Conservation (phyloP, 805 yeast species). For the Kazachstania africana region DNA sequence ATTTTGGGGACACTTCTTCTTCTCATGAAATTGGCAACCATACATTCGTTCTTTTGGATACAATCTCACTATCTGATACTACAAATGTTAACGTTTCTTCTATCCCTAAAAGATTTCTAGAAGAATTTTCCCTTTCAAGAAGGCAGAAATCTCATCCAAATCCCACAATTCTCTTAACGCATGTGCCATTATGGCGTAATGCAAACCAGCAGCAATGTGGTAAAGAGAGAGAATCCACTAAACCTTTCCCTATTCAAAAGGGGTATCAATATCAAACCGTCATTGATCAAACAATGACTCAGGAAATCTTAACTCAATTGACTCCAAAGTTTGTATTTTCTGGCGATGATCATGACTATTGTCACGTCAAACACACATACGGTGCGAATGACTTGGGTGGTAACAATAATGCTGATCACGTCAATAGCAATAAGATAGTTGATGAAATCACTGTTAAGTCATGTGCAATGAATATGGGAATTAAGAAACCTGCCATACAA, state of each 20-base stretch:
- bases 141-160: conserved; percentile 17
- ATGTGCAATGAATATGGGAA: conserved; percentile 88
- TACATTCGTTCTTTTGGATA: conserved; percentile 65
- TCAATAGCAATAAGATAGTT: too few relatives aligned
- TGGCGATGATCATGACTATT: conserved; percentile 97
- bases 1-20: conserved; percentile 61
- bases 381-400: conserved; percentile 6
- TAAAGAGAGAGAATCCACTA: conserved; percentile 54
- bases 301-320: conserved; percentile 43
- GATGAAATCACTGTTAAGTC: conserved; percentile 84
- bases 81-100: conserved; percentile 32
- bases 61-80: conserved; percentile 67
- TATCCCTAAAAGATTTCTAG: conserved; percentile 43
- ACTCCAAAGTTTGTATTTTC: conserved; percentile 64
- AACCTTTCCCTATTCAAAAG: conserved; percentile 51
- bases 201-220: conserved; percentile 61
- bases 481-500: conserved; percentile 76
- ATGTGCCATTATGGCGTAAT: conserved; percentile 77
- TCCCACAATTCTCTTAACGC: conserved; percentile 67
- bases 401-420: conserved; percentile 12
- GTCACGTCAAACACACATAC: conserved; percentile 54
- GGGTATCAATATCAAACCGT: conserved; percentile 90
- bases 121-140: conserved; percentile 21
- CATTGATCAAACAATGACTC: conserved; percentile 49
- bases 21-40: conserved; percentile 50